phyloP scores from a whole-genome alignment of 495 filamentous ascomycete genomes.

The Neurospora cerealis region DNA sequence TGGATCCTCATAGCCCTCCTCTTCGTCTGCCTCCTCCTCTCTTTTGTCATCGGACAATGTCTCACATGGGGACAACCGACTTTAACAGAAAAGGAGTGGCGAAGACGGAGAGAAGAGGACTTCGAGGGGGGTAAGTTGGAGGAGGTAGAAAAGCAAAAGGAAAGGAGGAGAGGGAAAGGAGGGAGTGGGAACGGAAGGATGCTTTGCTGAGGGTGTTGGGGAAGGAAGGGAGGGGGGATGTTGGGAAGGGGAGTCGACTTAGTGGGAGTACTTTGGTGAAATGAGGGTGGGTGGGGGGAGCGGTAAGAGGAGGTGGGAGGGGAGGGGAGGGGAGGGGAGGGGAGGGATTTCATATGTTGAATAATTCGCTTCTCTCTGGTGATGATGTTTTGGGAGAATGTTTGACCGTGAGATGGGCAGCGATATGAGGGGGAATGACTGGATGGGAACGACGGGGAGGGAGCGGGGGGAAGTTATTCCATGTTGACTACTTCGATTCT shows the following conservation, averaged over 20 bases:
- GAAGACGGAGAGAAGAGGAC: neutral
- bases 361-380: neutral
- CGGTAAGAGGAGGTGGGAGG: neutral
- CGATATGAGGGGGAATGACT: neutral
- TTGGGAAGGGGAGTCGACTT: neutral
- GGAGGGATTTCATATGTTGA: neutral
- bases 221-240: neutral
- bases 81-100: neutral
- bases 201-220: neutral
- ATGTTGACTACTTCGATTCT: neutral
- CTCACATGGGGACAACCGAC: neutral
- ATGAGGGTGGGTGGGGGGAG: neutral
- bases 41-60: neutral
- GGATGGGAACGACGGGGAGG: neutral
- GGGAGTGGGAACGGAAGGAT: neutral
- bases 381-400: neutral
- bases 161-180: neutral
- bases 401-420: neutral
- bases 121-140: neutral
- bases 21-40: neutral
- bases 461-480: neutral
- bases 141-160: neutral
- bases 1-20: neutral
- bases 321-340: neutral
- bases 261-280: neutral